Evolutionary conservation across 805 yeast genomes (phyloP), one percentile per base, ranked within the genome.

Genomic region (Candida alai): DNA sequence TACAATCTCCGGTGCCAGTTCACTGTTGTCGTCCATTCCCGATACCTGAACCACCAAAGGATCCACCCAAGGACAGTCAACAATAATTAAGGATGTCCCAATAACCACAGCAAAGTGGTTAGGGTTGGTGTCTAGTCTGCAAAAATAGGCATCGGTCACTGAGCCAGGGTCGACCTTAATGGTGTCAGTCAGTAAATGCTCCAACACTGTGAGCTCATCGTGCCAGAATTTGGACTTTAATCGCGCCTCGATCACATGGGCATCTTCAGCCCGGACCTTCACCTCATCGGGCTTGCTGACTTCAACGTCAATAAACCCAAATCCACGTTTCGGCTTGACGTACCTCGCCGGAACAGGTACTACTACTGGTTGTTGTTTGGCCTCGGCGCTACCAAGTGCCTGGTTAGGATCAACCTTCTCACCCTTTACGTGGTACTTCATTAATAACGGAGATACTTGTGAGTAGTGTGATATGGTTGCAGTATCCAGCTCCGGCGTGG

Each of bases 371-470:
- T 19, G 13, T 24, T 15, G 11, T 26, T 26, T 12, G 10, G 11
- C 8, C 7, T 12, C 18, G 7, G 16, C 6, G 7, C 9, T 20
- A 21, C 10, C n/a, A n/a, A n/a, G n/a, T n/a, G n/a, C n/a, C n/a
- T n/a, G n/a, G n/a, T n/a, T n/a, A n/a, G n/a, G n/a, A n/a, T n/a
- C n/a, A n/a, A n/a, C n/a, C n/a, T n/a, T n/a, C 6, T 10, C 27
- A 5, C 31, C 36, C 5, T 18, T 15, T 10, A 24, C 16, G 17
- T 25, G 30, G 34, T 40, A 41, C 19, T 35, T 38, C 63, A 58
- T 59, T 2, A 56, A 27, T 19, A 58, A 40, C 2, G 67, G 62
- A 14, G 36, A 40, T 13, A 56, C 37, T 37, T 61, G 67, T n/a
- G 48, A 49, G 18, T 35, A 41, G 30, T 49, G 56, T 1, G 37